Evolutionary conservation across 139 green algal genomes (phyloP).

Genomic region (Gonium pectorale): DNA sequence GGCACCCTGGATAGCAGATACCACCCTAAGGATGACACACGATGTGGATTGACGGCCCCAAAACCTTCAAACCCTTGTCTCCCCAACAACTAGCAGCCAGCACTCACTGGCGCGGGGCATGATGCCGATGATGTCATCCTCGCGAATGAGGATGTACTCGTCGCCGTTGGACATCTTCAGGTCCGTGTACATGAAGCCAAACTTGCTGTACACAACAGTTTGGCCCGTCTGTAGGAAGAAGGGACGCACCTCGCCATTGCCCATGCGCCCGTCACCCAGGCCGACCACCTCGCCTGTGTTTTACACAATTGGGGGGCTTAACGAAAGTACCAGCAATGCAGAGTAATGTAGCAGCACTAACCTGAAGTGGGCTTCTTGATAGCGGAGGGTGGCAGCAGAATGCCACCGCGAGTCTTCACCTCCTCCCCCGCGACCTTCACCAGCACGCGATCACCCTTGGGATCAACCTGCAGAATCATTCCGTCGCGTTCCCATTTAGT

Average conservation of each 20-base stretch:
- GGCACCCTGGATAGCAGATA: no score
- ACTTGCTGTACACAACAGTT: constrained; percentile 95
- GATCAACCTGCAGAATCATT: constrained; percentile 69
- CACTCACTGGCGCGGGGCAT: constrained; percentile 63
- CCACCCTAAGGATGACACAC: no score
- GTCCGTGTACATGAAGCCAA: constrained; percentile 93
- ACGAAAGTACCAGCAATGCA: not conserved
- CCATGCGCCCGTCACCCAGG: constrained; percentile 63
- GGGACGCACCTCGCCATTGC: constrained; percentile 36
- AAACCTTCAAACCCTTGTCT: no score
- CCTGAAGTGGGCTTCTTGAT: constrained; percentile 88
- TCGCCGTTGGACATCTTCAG: constrained; percentile 76
- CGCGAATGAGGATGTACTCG: constrained; percentile 88
- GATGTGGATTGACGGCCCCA: no score
- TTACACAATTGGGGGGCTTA: no score
- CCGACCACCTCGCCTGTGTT: constrained; percentile 69
- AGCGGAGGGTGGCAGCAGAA: constrained; percentile 88
- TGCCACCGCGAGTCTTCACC: constrained; percentile 87
- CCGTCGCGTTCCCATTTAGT: not conserved
- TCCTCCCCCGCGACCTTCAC: constrained; percentile 89
- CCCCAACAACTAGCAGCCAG: no score
- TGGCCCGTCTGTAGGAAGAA: constrained; percentile 66
- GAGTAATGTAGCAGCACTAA: constrained; percentile 17
- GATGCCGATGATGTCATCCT: constrained; percentile 93
- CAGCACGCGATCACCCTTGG: constrained; percentile 90